phyloP scores from a whole-genome alignment of 2,329 filamentous ascomycete genomes.

The Fusarium paranaense region DNA sequence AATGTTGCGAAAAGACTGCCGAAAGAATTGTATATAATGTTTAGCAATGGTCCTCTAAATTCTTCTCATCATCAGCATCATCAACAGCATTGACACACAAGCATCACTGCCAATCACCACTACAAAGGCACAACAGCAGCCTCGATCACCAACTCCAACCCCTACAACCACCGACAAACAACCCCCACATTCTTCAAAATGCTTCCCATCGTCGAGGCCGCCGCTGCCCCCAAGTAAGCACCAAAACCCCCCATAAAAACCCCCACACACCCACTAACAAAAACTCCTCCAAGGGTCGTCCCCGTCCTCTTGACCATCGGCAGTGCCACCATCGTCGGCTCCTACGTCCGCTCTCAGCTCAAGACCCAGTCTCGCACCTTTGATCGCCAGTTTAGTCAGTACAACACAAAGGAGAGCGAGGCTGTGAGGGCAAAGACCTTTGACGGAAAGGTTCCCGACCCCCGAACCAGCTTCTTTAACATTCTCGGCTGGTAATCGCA shows the following conservation, averaged over 20 bases:
- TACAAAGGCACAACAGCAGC: neutral
- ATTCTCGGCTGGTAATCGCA: constrained; percentile 18
- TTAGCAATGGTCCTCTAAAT: fast-evolving
- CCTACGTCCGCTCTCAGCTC: constrained; percentile 33
- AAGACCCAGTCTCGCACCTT: constrained; percentile 30
- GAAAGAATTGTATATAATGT: constrained; percentile 16
- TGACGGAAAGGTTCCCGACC: constrained; percentile 9
- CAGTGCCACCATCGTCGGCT: constrained; percentile 30
- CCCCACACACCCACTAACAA: constrained; percentile 9
- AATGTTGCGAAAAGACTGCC: neutral
- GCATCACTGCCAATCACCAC: neutral
- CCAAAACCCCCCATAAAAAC: neutral
- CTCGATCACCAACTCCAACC: neutral
- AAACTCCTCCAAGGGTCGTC: constrained; percentile 28
- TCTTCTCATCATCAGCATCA: neutral
- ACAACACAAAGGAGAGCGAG: constrained; percentile 38
- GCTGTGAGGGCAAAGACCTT: constrained; percentile 21
- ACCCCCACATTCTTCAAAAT: constrained; percentile 19
- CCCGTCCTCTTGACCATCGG: constrained; percentile 39
- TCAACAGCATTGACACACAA: neutral
- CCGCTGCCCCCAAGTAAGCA: constrained; percentile 32
- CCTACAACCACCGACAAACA: neutral
- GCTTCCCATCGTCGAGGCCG: constrained; percentile 30
- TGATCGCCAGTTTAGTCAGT: constrained; percentile 39
- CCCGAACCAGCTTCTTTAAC: constrained; percentile 19